A percentile compares a stretch with the other conserved stretches of the same genome.
phyloP scores from a whole-genome alignment of 2,329 filamentous ascomycete species.

The Fusarium sp. region DNA sequence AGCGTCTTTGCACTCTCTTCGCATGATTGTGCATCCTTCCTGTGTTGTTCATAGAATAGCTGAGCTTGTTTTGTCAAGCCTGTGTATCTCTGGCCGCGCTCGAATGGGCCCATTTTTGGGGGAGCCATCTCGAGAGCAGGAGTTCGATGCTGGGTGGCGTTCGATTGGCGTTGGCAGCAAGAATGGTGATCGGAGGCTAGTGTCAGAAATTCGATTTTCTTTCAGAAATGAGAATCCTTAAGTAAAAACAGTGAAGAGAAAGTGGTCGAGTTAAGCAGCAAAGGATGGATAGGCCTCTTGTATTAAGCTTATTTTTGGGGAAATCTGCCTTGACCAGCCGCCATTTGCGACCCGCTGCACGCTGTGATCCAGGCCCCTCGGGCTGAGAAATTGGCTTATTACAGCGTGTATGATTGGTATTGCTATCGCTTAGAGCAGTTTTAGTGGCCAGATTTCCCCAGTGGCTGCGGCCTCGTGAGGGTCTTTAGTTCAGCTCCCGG shows the following conservation, averaged over 20 bases:
- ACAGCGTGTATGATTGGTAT: neutral
- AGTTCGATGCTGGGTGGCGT: neutral
- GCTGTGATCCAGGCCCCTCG: neutral
- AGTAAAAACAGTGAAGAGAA: neutral
- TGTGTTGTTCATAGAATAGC: neutral
- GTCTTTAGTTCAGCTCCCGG: neutral
- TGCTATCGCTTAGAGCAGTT: neutral
- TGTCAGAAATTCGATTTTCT: too few relatives aligned
- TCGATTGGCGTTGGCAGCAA: neutral
- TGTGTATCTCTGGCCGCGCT: neutral
- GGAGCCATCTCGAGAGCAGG: neutral
- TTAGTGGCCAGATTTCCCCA: neutral
- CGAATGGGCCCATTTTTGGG: neutral
- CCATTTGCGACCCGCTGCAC: neutral
- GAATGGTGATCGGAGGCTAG: neutral
- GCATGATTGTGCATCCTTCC: neutral
- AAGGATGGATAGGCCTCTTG: neutral
- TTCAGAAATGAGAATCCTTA: neutral
- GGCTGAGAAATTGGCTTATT: neutral
- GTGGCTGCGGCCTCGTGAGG: neutral
- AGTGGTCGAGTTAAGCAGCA: neutral
- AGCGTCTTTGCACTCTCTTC: neutral
- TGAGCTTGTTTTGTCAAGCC: neutral
- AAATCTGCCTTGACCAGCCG: neutral
- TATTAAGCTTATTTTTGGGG: neutral